phyloP scores from a whole-genome alignment of 805 yeast species.

The Torulaspora delbrueckii region DNA sequence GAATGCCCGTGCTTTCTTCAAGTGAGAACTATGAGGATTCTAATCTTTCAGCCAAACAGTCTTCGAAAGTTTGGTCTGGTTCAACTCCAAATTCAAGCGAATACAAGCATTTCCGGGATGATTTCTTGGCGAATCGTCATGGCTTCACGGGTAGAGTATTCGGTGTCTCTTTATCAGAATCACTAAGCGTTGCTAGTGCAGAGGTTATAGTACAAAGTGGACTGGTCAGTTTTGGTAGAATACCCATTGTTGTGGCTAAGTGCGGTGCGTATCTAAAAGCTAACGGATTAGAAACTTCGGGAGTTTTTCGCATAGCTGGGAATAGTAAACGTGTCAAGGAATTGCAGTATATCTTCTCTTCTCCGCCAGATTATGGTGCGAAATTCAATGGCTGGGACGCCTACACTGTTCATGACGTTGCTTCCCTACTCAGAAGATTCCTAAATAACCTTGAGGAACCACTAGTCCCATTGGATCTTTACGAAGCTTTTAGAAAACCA shows the following conservation, averaged over 20 bases:
- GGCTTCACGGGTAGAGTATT: constrained; percentile 51
- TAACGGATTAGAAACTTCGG: constrained; percentile 75
- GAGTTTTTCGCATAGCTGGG: constrained; percentile 91
- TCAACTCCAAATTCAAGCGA: constrained; percentile 12
- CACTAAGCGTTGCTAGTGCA: constrained; percentile 61
- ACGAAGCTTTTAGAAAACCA: constrained; percentile 76
- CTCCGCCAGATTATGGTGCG: constrained; percentile 87
- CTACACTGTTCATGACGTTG: constrained; percentile 94
- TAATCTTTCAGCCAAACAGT: background rate
- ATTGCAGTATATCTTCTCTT: constrained; percentile 73
- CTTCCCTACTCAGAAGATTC: constrained; percentile 80
- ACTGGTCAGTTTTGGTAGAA: constrained; percentile 73
- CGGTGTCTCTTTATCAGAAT: constrained; percentile 71
- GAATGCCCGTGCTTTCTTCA: constrained; percentile 3
- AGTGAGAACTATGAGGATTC: constrained; percentile 1
- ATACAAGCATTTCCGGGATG: constrained; percentile 37
- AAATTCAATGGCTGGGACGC: constrained; percentile 81
- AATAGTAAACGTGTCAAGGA: constrained; percentile 83
- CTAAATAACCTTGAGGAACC: constrained; percentile 90
- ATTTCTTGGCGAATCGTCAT: constrained; percentile 35
- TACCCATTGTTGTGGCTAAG: constrained; percentile 92
- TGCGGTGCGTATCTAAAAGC: constrained; percentile 84
- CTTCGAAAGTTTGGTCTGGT: constrained; percentile 1
- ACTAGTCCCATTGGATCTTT: constrained; percentile 69
- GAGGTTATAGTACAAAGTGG: constrained; percentile 59